Evolutionary conservation across 2,329 filamentous ascomycete genomes (phyloP).

Genomic region (Ilyonectria destructans): DNA sequence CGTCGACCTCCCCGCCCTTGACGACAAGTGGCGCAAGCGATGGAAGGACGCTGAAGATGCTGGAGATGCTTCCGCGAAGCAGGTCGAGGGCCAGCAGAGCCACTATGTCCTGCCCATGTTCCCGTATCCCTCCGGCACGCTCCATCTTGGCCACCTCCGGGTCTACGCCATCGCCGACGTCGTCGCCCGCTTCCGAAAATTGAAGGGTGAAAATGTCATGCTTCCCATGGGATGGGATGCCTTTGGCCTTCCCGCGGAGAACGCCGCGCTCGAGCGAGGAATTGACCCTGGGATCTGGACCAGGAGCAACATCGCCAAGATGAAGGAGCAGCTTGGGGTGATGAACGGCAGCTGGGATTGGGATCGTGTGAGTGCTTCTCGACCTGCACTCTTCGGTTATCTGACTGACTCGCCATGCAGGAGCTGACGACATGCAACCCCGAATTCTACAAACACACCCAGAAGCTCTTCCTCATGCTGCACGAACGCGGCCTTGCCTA

Average conservation of each 20-base stretch:
- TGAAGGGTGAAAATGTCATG: conserved; percentile 83
- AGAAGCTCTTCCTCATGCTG: conserved; percentile 86
- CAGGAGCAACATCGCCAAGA: conserved; percentile 82
- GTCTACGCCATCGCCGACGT: conserved; percentile 95
- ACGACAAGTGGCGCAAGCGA: conserved; percentile 67
- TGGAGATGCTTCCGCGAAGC: conserved; percentile 29
- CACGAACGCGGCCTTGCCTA: conserved; percentile 84
- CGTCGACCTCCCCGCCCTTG: conserved; percentile 64
- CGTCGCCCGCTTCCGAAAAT: conserved; percentile 81
- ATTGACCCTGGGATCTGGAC: conserved; percentile 87
- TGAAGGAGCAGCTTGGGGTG: conserved; percentile 84
- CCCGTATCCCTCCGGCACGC: conserved; percentile 88
- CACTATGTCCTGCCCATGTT: conserved; percentile 93
- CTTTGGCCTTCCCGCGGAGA: conserved; percentile 92
- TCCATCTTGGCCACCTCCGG: conserved; percentile 90
- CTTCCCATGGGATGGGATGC: conserved; percentile 97
- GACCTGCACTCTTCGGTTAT: too few species aligned
- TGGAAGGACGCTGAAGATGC: conserved; percentile 55
- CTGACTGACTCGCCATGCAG: conserved; percentile 59
- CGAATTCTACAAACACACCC: conserved; percentile 90
- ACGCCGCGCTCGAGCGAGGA: conserved; percentile 88
- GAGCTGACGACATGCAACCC: conserved; percentile 90
- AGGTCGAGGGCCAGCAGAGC: conserved; percentile 50
- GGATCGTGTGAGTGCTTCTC: conserved; percentile 77
- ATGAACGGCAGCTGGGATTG: conserved; percentile 92